These are phyloP conservation scores for Rugiboletus extremiorientalis DNA, from an alignment of 1,284 basidiomycete species.

Conservation along the genomic window DNA sequence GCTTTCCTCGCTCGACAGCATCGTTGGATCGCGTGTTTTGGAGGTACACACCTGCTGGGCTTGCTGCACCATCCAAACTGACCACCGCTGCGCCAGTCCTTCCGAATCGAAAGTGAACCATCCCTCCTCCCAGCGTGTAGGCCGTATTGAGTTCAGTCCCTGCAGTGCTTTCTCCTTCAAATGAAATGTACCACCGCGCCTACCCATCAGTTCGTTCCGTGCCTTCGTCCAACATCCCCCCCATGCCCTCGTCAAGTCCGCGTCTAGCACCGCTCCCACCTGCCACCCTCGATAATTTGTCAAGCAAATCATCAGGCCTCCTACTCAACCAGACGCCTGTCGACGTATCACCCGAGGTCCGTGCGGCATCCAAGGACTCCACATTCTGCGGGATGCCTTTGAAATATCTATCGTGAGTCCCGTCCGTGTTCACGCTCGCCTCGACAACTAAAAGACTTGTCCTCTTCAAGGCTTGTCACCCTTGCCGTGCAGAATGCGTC, in stretches of 20 bases:
- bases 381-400: constrained; percentile 55
- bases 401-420: constrained; percentile 63
- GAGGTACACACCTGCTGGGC: neutral
- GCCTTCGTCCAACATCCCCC: constrained; percentile 33
- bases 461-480: constrained; percentile 73
- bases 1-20: constrained; percentile 11
- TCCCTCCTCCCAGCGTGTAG: neutral
- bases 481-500: constrained; percentile 95
- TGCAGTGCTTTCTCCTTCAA: constrained; percentile 33
- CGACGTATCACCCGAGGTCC: constrained; percentile 28
- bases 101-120: constrained; percentile 23
- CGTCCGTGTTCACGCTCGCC: neutral
- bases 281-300: constrained; percentile 30
- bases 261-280: constrained; percentile 40
- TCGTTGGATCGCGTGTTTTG: constrained; percentile 15
- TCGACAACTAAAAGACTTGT: neutral
- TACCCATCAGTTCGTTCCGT: constrained; percentile 41
- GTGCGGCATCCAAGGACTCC: constrained; percentile 32
- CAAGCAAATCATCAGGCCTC: constrained; percentile 33
- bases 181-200: constrained; percentile 45
- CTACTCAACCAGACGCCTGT: constrained; percentile 34
- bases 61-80: neutral
- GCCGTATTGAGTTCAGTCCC: constrained; percentile 14
- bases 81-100: neutral
- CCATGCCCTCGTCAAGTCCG: constrained; percentile 28